These are phyloP conservation scores for Colletotrichum orbiculare DNA, from an alignment of 2,329 filamentous ascomycete species.

Conservation along the genomic window DNA sequence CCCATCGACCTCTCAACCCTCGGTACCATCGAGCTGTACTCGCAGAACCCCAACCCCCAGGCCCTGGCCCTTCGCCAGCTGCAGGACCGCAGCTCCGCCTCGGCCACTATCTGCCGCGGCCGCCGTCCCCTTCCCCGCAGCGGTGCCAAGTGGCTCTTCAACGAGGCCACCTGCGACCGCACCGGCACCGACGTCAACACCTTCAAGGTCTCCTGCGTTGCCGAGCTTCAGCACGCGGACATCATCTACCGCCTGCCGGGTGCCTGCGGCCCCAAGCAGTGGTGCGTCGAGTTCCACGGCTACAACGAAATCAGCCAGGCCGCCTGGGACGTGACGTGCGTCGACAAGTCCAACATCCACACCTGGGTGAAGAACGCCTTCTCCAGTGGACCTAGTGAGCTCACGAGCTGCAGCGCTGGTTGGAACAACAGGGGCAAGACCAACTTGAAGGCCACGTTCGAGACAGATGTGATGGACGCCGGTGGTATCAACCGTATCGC, in stretches of 20 bases:
- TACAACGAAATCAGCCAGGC: conserved; percentile 3
- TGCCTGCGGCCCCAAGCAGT: conserved; percentile 3
- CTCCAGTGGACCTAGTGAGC: conserved; percentile 1
- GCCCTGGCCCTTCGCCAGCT: too few species aligned
- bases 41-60: too few species aligned
- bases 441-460: conserved; percentile 9
- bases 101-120: too few species aligned
- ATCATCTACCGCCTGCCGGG: conserved; percentile 7
- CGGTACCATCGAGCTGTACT: too few species aligned
- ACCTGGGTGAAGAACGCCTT: conserved; percentile 8
- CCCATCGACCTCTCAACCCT: too few species aligned
- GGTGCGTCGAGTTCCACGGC: conserved; percentile 23
- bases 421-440: conserved; percentile 19
- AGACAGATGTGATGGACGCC: conserved; percentile 15
- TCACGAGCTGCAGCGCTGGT: conserved; percentile 15
- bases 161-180: too few species aligned
- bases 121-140: too few species aligned
- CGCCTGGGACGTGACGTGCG: conserved; percentile 7
- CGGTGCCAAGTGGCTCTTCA: too few species aligned
- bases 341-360: conserved; percentile 13
- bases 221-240: conserved; percentile 10
- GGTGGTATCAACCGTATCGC: conserved; percentile 9
- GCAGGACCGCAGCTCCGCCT: too few species aligned
- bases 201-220: conserved; percentile 13
- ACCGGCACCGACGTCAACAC: too few species aligned